A percentile compares a stretch with the other conserved stretches of the same genome.
Evolutionary conservation across 2,329 filamentous ascomycete genomes (phyloP).

Genomic region (Apiospora sp.): DNA sequence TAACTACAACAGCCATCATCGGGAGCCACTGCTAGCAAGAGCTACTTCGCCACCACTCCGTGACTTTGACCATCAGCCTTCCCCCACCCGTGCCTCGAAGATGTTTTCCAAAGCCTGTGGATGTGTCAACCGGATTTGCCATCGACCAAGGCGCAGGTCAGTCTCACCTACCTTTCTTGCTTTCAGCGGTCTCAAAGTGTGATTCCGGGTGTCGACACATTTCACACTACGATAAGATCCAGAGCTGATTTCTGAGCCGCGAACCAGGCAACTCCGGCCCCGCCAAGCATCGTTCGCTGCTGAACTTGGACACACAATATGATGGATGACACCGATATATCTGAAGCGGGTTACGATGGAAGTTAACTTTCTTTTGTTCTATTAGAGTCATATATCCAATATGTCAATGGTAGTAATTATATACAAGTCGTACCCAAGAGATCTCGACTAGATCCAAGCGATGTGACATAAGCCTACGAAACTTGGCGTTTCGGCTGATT

Average conservation of each 20-base stretch:
- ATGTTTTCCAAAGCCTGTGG: background rate
- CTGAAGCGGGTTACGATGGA: background rate
- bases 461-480: background rate
- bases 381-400: conserved; percentile 3
- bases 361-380: background rate
- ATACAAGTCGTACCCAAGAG: conserved; percentile 7
- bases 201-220: background rate
- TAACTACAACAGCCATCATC: background rate
- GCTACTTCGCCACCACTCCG: background rate
- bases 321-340: background rate
- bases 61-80: background rate
- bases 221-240: background rate
- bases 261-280: background rate
- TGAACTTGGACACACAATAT: background rate
- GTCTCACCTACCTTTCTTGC: background rate
- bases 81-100: background rate
- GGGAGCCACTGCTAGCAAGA: background rate
- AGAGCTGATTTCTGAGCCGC: background rate
- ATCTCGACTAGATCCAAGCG: background rate
- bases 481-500: background rate
- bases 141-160: background rate
- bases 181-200: background rate
- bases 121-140: background rate
- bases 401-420: background rate
- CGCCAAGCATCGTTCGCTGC: background rate